Evolutionary conservation across 345 rosid genomes (phyloP), one percentile per base, ranked within the genome.

Genomic region (Fremontodendron californicum): DNA sequence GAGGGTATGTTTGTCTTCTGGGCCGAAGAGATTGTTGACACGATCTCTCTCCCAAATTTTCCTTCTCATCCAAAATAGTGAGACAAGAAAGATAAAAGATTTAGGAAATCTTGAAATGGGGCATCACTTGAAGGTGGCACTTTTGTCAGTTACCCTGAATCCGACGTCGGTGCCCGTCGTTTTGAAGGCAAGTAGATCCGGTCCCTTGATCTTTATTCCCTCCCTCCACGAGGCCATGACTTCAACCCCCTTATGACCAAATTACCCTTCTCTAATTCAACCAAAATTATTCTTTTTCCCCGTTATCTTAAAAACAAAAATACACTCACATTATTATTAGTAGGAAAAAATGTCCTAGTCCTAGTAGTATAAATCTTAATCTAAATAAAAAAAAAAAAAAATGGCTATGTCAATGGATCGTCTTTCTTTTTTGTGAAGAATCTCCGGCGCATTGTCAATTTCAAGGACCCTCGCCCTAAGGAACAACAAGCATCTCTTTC

Each of bases 81-180:
- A 89, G 96, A 88, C 93, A 91, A 60, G 18, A 60, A 60, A 13
- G 64, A 27, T n/a, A 78, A 80, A 82, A 90, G 96, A 90, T 92
- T 83, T 80, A 74, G 90, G 77, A 87, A 85, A 92, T 92, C 97
- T 86, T 78, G 85, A 78, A 85, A 83, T 83, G 90, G 87, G 83
- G 89, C 79, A 84, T 80, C 77, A 71, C 57, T 75, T 80, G 87
- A 83, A 81, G 89, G 85, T 86, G 89, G 88, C 90, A 73, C 80
- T 87, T 85, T 93, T 86, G 87, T 84, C 86, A 57, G 45, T 71
- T 82, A 75, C 83, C 85, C 9, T 79, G 46, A 82, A 85, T 85
- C 84, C 93, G 90, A 94, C 94, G 89, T 85, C 84, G 84, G 83
- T 88, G 88, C 86, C 86, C 87, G 89, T 91, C 96, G 90, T 91